Evolutionary conservation across 2,329 filamentous ascomycete species (phyloP).

Genomic region (Cercospora brassicicola): DNA sequence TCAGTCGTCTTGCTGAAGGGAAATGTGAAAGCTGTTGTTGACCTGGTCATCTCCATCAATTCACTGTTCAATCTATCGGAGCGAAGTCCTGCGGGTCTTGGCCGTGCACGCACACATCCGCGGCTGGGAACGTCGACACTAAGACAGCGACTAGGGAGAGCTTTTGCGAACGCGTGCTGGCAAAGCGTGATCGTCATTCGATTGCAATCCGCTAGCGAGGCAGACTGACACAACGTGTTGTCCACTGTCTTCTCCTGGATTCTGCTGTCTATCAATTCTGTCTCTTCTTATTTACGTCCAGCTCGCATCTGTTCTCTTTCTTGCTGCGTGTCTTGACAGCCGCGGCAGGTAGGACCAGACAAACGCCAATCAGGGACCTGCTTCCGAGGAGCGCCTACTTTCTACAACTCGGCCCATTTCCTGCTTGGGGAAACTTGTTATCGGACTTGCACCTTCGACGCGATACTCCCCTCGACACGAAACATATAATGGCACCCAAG

Average conservation of each 20-base stretch:
- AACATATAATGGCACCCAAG: slow-evolving; percentile 53
- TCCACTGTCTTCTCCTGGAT: slow-evolving; percentile 1
- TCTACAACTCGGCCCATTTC: neutral
- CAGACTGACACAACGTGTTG: neutral
- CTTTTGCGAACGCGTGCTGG: neutral
- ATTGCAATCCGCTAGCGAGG: neutral
- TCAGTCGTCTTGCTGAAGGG: neutral
- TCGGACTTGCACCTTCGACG: neutral
- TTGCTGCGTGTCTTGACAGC: neutral
- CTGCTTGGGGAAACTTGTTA: neutral
- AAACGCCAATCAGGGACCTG: neutral
- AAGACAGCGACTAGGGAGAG: neutral
- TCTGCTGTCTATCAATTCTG: neutral
- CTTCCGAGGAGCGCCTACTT: neutral
- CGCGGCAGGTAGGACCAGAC: neutral
- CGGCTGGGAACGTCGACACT: neutral
- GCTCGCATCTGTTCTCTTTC: neutral
- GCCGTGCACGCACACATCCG: neutral
- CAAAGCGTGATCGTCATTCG: slow-evolving; percentile 3
- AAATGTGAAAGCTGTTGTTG: neutral
- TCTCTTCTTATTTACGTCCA: neutral
- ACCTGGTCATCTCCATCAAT: neutral
- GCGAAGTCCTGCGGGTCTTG: neutral
- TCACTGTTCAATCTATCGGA: neutral
- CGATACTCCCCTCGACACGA: neutral